Conservation (phyloP, 2,329 filamentous ascomycete genomes). For the Calonectria honghensis region DNA sequence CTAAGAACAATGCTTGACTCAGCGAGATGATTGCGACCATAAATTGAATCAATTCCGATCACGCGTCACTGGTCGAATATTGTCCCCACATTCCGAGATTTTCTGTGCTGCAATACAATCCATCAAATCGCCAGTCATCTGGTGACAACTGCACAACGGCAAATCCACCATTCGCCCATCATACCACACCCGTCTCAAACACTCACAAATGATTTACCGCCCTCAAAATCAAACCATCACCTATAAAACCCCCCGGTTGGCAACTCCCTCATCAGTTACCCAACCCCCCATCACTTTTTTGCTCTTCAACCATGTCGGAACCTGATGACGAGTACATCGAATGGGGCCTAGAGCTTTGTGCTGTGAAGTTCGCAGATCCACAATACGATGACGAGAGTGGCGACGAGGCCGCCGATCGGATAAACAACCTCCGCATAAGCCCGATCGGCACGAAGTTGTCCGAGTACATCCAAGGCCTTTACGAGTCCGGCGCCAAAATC, state of each 20-base stretch:
- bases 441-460: neutral
- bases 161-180: neutral
- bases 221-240: too few species aligned
- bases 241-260: neutral
- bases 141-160: neutral
- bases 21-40: neutral
- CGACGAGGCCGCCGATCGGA: neutral
- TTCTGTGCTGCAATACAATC: neutral
- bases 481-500: conserved; percentile 16
- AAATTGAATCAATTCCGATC: neutral
- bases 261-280: neutral
- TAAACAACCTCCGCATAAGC: neutral
- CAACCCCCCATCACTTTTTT: too few species aligned
- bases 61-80: neutral
- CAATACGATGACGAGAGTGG: neutral
- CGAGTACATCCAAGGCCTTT: conserved; percentile 10
- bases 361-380: neutral
- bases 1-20: neutral
- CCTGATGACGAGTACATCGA: neutral
- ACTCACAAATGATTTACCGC: too few species aligned
- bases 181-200: too few species aligned
- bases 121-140: neutral
- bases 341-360: neutral
- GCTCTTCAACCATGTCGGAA: neutral
- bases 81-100: neutral